Percentiles rank a stretch among this genome's conserved stretches.
phyloP scores from a whole-genome alignment of 1,139 yeast species.

The Lodderomyces oxycetoniae region DNA sequence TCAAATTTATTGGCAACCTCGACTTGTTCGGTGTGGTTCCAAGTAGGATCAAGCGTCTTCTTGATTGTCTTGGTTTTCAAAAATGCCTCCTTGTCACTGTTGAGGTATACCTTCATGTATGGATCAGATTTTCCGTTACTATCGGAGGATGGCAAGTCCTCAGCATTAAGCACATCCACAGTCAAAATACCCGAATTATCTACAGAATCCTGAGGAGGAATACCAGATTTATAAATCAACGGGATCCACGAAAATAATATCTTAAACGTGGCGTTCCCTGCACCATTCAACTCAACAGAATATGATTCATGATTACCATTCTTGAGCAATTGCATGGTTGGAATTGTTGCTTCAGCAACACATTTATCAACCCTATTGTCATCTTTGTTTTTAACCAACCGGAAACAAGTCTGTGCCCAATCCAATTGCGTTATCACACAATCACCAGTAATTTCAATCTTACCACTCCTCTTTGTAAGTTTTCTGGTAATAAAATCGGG shows the following conservation, averaged over 20 bases:
- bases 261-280: conserved; percentile 44
- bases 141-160: conserved; percentile 77
- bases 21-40: conserved; percentile 64
- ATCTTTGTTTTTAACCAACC: conserved; percentile 52
- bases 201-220: conserved; percentile 73
- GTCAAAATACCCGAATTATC: conserved; percentile 71
- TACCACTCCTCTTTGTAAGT: conserved; percentile 32
- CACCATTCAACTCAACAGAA: conserved; percentile 32
- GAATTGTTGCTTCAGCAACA: conserved; percentile 59
- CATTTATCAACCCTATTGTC: conserved; percentile 54
- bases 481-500: conserved; percentile 54
- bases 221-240: conserved; percentile 43
- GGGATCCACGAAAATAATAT: conserved; percentile 81
- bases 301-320: conserved; percentile 61
- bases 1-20: conserved; percentile 57
- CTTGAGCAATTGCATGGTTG: conserved; percentile 64
- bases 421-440: conserved; percentile 70
- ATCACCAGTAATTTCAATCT: conserved; percentile 65
- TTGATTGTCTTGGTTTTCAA: conserved; percentile 76
- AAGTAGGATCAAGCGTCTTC: conserved; percentile 81
- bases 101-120: conserved; percentile 61
- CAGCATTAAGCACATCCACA: conserved; percentile 62
- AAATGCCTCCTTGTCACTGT: conserved; percentile 53
- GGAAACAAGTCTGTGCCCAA: conserved; percentile 61
- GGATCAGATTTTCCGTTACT: conserved; percentile 93